Evolutionary conservation across 164 flowering plant species (phyloP).

Genomic region (Tetrastigma voinierianum): DNA sequence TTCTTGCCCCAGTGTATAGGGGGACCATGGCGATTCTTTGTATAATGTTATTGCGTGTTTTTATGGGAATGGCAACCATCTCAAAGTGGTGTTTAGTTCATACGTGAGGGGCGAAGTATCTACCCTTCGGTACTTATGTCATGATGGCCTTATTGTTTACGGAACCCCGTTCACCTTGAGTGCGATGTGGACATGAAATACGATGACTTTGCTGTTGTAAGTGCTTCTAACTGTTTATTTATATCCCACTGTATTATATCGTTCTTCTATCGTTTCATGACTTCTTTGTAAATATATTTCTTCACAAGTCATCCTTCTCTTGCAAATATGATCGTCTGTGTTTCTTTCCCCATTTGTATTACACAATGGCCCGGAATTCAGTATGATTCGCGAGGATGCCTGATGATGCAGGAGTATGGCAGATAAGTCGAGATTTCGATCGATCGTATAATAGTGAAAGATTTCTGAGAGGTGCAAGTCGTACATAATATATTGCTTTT

Average conservation of each 20-base stretch:
- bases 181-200: constrained; percentile 99
- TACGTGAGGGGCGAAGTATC: constrained; percentile 83
- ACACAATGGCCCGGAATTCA: constrained; percentile 60
- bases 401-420: constrained; percentile 79
- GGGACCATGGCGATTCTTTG: constrained; percentile 81
- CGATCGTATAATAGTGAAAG: constrained; percentile 85
- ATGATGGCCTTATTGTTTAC: constrained; percentile 98
- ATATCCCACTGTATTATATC: not conserved
- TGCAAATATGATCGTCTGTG: constrained; percentile 27
- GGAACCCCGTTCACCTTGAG: constrained; percentile 96
- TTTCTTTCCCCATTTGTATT: constrained; percentile 2
- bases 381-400: constrained; percentile 99
- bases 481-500: not conserved
- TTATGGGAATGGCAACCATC: constrained; percentile 75
- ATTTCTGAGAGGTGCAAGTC: constrained; percentile 80
- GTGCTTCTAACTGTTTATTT: constrained; percentile 26
- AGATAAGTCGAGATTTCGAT: constrained; percentile 50
- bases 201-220: constrained; percentile 92
- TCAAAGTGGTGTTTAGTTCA: constrained; percentile 92
- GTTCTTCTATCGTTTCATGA: not conserved
- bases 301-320: not conserved
- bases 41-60: constrained; percentile 85
- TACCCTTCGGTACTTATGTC: constrained; percentile 68
- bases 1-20: constrained; percentile 61
- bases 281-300: not conserved